Percentiles rank a stretch among this genome's conserved stretches.
Conservation (phyloP, 345 rosid species). For the Brassica incana region DNA sequence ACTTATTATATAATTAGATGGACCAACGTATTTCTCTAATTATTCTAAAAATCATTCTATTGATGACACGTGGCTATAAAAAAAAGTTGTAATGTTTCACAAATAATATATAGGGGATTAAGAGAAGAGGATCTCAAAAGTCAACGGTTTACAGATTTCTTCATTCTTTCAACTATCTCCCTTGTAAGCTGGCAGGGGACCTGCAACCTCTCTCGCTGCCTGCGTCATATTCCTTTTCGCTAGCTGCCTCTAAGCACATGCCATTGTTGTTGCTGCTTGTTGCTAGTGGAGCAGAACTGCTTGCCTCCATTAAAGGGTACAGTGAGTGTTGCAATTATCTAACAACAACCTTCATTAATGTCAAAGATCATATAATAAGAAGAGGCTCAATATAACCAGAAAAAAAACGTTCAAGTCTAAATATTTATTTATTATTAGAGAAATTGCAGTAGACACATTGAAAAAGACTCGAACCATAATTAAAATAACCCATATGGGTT, state of each 20-base stretch:
- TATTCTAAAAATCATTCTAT: too few species aligned
- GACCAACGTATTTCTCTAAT: too few species aligned
- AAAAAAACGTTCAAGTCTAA: not conserved
- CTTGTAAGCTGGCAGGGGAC: constrained; percentile 62
- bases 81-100: too few species aligned
- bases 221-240: constrained; percentile 62
- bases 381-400: not conserved
- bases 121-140: constrained; percentile 18
- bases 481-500: constrained; percentile 42
- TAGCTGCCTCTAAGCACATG: constrained; percentile 55
- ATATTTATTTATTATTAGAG: constrained; percentile 16
- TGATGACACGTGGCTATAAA: too few species aligned
- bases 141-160: constrained; percentile 28
- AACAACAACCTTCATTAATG: constrained; percentile 29
- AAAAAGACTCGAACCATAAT: constrained; percentile 38
- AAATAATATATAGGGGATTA: not conserved
- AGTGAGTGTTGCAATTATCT: constrained; percentile 12
- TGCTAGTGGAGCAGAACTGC: constrained; percentile 58
- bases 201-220: constrained; percentile 64
- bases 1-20: too few species aligned
- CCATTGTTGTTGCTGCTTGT: constrained; percentile 94
- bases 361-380: not conserved
- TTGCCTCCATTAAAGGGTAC: too few species aligned
- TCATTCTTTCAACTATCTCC: constrained; percentile 49
- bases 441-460: constrained; percentile 30